Percentiles rank a stretch among this genome's conserved stretches.
phyloP scores from a whole-genome alignment of 176 grass and related monocot genomes.

The Bolboschoenus planiculmis region DNA sequence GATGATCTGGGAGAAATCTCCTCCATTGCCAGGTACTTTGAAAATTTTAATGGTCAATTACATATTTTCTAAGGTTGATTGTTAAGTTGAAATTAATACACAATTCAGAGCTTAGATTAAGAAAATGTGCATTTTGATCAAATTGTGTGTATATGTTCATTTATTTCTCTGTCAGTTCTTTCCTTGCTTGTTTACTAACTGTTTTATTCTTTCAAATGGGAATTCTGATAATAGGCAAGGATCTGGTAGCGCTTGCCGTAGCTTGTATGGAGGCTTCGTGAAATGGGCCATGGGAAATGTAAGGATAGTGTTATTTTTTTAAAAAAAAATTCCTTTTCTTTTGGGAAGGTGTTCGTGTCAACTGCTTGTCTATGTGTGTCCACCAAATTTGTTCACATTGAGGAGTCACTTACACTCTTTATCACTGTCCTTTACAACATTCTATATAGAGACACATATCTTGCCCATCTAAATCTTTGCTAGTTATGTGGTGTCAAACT shows the following conservation, averaged over 20 bases:
- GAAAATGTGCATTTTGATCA: background rate
- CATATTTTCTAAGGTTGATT: slow-evolving; percentile 2
- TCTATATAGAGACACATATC: background rate
- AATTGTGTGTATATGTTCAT: background rate
- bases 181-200: slow-evolving; percentile 12
- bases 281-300: slow-evolving; percentile 98
- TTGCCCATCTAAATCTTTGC: background rate
- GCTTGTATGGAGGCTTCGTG: slow-evolving; percentile 93
- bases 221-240: slow-evolving; percentile 60
- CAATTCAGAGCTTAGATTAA: background rate
- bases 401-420: background rate
- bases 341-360: background rate
- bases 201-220: background rate
- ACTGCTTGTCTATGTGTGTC: background rate
- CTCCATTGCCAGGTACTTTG: slow-evolving; percentile 65
- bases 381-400: background rate
- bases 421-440: background rate
- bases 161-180: background rate
- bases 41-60: slow-evolving; percentile 2
- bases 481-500: background rate
- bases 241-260: slow-evolving; percentile 91
- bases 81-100: background rate
- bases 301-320: slow-evolving; percentile 15
- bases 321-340: background rate
- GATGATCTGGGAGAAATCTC: slow-evolving; percentile 84